Base-by-base conservation (phyloP, 768 basidiomycete genomes). In the Serendipita vermifera region DNA sequence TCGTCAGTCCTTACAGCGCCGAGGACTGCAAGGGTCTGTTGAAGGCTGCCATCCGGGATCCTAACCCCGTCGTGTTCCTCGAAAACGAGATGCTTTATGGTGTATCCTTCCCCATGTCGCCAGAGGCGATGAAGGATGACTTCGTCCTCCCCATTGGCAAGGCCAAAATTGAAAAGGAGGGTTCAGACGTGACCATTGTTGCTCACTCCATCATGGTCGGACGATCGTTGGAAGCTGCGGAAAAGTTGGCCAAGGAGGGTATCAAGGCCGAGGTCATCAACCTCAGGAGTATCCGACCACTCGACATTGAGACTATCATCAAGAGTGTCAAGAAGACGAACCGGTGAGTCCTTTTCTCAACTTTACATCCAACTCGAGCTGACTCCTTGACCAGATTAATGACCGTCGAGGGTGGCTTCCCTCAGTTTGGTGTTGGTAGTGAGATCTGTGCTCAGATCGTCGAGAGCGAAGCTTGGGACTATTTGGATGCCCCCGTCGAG, bases 81-180 rank as follows among this genome's bases (percentile, higher is more conserved):
- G 96, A 99, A 69, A 99, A 99, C 72, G 96, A 99, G 71, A 91
- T 99, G 81, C 71, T 99, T 68, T 99, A 99, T 73, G 96, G 96
- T 71, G 82, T 92, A 61, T 80, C 85, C 33, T 99, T 98, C 85
- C 92, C 93, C 51, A 85, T 98, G 83, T 90, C 91, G 26, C 69
- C 82, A 60, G 93, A 93, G 65, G 93, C 91, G 63, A 83, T 96
- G 82, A 91, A 89, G 54, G 88, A 93, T 69, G 81, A 88, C 73
- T 99, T 91, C 80, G 70, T 93, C 39, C 75, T 98, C 55, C 94
- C 93, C 33, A 96, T 99, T 66, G 96, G 96, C 67, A 97, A 98
- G 75, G 85, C 85, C 69, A 97, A 98, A 74, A 78, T 98, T 58
- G 96, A 98, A 74, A 83, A 86, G 58, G 81, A 83, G 67, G 96